These are phyloP conservation scores for Cladosporium sp. DNA, from an alignment of 2,329 filamentous ascomycete genomes.

Conservation along the genomic window DNA sequence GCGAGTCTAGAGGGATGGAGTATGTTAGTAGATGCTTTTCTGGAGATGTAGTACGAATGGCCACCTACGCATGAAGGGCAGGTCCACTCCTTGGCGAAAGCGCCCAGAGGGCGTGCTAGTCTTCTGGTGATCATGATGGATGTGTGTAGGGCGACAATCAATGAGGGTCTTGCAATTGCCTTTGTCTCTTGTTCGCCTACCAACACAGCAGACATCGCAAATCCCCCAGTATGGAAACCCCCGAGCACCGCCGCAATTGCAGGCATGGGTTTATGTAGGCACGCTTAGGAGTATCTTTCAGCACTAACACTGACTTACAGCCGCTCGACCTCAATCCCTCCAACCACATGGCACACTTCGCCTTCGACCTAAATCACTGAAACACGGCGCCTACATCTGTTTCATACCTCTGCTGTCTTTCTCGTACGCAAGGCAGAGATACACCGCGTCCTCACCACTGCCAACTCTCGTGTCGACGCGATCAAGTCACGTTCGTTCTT, in stretches of 20 bases:
- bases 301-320: neutral
- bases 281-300: neutral
- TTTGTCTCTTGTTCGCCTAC: neutral
- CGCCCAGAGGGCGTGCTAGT: constrained; percentile 22
- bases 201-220: constrained; percentile 1
- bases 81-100: constrained; percentile 23
- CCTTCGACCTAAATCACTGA: neutral
- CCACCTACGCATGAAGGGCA: constrained; percentile 27
- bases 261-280: too few species aligned
- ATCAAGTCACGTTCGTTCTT: neutral
- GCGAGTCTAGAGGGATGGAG: constrained; percentile 16
- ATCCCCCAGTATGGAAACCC: constrained; percentile 2
- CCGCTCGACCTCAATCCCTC: neutral
- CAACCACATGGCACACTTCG: constrained; percentile 12
- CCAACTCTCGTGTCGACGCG: neutral
- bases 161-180: neutral
- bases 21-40: neutral
- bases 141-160: constrained; percentile 8
- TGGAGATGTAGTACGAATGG: neutral
- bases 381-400: constrained; percentile 3
- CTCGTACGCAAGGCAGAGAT: neutral
- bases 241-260: constrained; percentile 5
- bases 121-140: constrained; percentile 29
- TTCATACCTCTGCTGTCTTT: neutral
- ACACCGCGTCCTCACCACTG: neutral